Conservation (phyloP, 176 grass and related monocot species). For the Carex littledalei region DNA sequence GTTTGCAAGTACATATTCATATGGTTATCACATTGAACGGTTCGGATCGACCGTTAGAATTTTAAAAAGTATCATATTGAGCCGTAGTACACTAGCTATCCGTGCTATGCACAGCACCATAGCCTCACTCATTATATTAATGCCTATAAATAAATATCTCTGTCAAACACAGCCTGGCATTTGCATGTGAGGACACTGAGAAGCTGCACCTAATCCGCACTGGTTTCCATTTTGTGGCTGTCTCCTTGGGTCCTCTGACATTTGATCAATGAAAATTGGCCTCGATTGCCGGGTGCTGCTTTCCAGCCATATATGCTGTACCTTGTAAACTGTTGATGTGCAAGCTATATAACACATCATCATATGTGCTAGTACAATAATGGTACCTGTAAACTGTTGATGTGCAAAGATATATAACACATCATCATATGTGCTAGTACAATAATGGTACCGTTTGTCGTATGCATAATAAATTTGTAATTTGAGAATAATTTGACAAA, state of each 20-base stretch:
- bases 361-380: background rate
- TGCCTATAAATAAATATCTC: no score
- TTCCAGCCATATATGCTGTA: conserved; percentile 4
- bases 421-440: background rate
- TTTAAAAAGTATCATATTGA: no score
- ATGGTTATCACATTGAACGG: no score
- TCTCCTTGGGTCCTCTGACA: background rate
- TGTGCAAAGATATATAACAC: background rate
- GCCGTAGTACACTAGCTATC: no score
- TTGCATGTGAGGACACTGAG: conserved; percentile 10
- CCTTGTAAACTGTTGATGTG: background rate
- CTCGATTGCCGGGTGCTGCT: background rate
- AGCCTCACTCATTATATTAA: no score
- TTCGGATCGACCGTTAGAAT: no score
- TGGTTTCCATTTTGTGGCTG: conserved; percentile 10
- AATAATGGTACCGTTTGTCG: background rate
- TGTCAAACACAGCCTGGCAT: conserved; percentile 14
- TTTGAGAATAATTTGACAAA: no score
- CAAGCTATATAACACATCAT: background rate
- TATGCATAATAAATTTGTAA: no score
- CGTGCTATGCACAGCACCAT: no score
- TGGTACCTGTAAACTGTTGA: background rate
- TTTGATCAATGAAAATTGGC: background rate
- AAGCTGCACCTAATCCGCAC: conserved; percentile 15
- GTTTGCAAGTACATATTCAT: no score